Evolutionary conservation across 2,329 filamentous ascomycete genomes (phyloP).

Genomic region (Trichoderma sp.): DNA sequence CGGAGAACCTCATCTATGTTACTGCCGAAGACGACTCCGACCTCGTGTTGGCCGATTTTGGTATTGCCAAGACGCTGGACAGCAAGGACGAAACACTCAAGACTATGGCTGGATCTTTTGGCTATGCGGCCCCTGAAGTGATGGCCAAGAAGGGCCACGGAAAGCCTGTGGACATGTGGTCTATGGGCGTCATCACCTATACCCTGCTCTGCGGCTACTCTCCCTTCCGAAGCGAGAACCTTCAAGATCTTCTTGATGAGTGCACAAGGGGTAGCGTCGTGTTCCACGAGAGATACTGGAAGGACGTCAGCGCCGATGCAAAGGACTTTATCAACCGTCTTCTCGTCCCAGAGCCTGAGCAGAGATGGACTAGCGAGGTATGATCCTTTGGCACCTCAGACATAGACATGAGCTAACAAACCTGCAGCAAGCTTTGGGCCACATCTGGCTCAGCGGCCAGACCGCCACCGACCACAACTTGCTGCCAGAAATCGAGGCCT

Average conservation of each 20-base stretch:
- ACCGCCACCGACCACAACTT: conserved; percentile 95
- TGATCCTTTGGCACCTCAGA: neutral
- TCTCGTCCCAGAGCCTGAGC: conserved; percentile 75
- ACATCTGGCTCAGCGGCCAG: conserved; percentile 89
- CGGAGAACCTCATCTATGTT: conserved; percentile 94
- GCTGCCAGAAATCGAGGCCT: conserved; percentile 76
- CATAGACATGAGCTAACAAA: neutral
- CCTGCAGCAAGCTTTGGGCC: conserved; percentile 71
- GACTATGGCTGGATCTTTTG: conserved; percentile 98
- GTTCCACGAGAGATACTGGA: conserved; percentile 99
- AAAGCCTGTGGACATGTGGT: conserved; percentile 99
- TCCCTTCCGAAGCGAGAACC: conserved; percentile 92
- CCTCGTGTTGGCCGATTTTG: conserved; percentile 93
- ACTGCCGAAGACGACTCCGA: conserved; percentile 75
- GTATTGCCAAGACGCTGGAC: conserved; percentile 97
- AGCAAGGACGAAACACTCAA: conserved; percentile 88
- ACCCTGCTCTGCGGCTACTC: conserved; percentile 98
- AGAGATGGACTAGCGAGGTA: conserved; percentile 77
- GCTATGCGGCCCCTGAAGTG: conserved; percentile 95
- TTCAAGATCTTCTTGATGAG: conserved; percentile 92
- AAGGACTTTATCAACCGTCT: conserved; percentile 90
- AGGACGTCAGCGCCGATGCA: conserved; percentile 91
- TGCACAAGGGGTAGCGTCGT: conserved; percentile 82
- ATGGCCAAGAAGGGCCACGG: conserved; percentile 98
- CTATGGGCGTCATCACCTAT: conserved; percentile 97